A percentile compares a stretch with the other conserved stretches of the same genome.
These are phyloP conservation scores for Myotisia sp. DNA, from an alignment of 2,329 filamentous ascomycete species.

Conservation along the genomic window DNA sequence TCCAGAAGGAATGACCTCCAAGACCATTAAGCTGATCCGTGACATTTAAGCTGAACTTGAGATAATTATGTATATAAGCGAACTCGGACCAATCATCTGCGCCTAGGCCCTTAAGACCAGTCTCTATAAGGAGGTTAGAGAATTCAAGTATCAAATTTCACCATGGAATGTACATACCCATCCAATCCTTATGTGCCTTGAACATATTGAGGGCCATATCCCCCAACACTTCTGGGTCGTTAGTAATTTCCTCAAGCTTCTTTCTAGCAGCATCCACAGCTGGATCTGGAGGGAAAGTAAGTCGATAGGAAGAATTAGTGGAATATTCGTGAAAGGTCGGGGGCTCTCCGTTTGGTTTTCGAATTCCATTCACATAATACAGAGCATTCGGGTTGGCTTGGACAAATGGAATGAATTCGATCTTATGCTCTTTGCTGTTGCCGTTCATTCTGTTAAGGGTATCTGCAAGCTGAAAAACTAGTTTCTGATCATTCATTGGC, in stretches of 20 bases:
- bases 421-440: conserved; percentile 12
- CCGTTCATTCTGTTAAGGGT: conserved; percentile 16
- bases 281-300: not conserved
- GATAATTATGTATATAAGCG: conserved; percentile 43
- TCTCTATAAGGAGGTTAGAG: not conserved
- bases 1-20: not conserved
- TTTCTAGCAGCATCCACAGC: not conserved
- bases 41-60: conserved; percentile 27
- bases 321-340: conserved; percentile 16
- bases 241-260: not conserved
- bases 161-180: too few relatives aligned
- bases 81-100: conserved; percentile 43
- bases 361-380: conserved; percentile 12
- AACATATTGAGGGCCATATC: conserved; percentile 1
- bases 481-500: conserved; percentile 14
- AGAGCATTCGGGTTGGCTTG: conserved; percentile 19
- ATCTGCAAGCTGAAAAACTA: conserved; percentile 16
- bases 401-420: conserved; percentile 19
- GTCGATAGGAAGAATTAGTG: conserved; percentile 10
- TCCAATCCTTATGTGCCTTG: conserved; percentile 3
- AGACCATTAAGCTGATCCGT: conserved; percentile 2
- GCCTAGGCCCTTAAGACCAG: conserved; percentile 3
- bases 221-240: not conserved
- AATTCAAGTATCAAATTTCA: too few relatives aligned
- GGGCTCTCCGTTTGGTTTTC: conserved; percentile 15